Percentiles rank a stretch among this genome's conserved stretches.
phyloP scores from a whole-genome alignment of 192 early-diverging fungal genomes.

The Coemansia sp. region DNA sequence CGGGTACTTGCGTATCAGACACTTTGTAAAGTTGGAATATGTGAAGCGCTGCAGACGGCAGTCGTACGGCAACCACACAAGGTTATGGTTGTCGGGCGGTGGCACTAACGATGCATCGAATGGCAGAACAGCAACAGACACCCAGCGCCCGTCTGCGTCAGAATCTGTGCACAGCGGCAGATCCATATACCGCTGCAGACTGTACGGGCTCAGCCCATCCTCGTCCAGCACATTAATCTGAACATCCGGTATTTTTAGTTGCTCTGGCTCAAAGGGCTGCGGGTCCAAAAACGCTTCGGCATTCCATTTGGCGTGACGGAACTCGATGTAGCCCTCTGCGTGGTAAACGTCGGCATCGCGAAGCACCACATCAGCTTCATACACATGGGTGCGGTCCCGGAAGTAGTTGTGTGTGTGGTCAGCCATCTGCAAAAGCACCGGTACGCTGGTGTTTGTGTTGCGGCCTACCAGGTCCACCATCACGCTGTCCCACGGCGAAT shows the following conservation, averaged over 20 bases:
- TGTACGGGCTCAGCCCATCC: constrained; percentile 12
- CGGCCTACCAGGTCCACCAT: constrained; percentile 30
- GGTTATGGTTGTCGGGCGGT: constrained; percentile 29
- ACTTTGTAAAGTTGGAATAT: constrained; percentile 42
- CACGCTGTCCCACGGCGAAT: constrained; percentile 43
- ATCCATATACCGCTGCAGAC: constrained; percentile 26
- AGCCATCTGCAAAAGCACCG: constrained; percentile 14
- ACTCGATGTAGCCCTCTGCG: constrained; percentile 45
- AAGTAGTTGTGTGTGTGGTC: constrained; percentile 16
- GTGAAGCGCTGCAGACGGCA: constrained; percentile 44
- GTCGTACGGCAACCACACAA: constrained; percentile 55
- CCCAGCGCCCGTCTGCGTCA: constrained; percentile 51
- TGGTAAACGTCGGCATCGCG: constrained; percentile 44
- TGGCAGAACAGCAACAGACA: constrained; percentile 18
- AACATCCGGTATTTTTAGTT: constrained; percentile 19
- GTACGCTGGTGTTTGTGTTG: constrained; percentile 19
- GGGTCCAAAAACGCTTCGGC: constrained; percentile 40
- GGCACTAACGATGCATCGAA: constrained; percentile 10
- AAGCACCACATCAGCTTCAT: constrained; percentile 52
- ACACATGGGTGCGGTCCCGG: constrained; percentile 48
- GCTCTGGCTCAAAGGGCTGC: constrained; percentile 33
- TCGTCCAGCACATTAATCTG: constrained; percentile 7
- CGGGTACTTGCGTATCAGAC: constrained; percentile 34
- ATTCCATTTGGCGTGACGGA: constrained; percentile 53
- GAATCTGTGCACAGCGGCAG: constrained; percentile 49